phyloP scores from a whole-genome alignment of 345 rosid species.

The Garcia nutans region DNA sequence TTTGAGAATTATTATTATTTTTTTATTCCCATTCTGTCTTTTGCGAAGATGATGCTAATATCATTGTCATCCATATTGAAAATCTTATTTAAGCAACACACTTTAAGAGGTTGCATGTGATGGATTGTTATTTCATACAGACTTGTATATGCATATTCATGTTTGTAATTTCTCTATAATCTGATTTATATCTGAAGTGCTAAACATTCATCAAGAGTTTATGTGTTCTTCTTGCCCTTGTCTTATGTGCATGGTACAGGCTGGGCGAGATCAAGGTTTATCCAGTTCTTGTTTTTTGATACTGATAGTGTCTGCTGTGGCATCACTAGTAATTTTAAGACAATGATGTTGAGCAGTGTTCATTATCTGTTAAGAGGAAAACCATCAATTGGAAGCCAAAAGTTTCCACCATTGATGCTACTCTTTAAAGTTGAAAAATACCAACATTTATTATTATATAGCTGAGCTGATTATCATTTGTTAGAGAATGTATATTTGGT shows the following conservation, averaged over 20 bases:
- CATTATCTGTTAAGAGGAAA: constrained; percentile 12
- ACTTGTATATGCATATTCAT: no score
- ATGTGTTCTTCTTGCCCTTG: neutral
- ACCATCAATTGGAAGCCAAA: neutral
- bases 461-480: constrained; percentile 28
- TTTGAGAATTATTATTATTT: neutral
- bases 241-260: constrained; percentile 40
- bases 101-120: neutral
- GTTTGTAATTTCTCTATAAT: neutral
- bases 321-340: constrained; percentile 40
- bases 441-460: constrained; percentile 16
- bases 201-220: neutral
- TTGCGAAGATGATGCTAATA: neutral
- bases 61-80: neutral
- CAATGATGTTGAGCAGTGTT: constrained; percentile 17
- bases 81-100: no score
- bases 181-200: neutral
- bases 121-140: neutral
- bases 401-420: constrained; percentile 13
- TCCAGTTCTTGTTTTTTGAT: constrained; percentile 16
- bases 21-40: neutral
- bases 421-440: constrained; percentile 9
- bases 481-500: constrained; percentile 20
- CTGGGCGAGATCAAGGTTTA: constrained; percentile 25
- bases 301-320: constrained; percentile 34